Percentiles rank a stretch among this genome's conserved stretches.
phyloP scores from a whole-genome alignment of 108 stramenopile genomes.

The Nitzschia sp. region DNA sequence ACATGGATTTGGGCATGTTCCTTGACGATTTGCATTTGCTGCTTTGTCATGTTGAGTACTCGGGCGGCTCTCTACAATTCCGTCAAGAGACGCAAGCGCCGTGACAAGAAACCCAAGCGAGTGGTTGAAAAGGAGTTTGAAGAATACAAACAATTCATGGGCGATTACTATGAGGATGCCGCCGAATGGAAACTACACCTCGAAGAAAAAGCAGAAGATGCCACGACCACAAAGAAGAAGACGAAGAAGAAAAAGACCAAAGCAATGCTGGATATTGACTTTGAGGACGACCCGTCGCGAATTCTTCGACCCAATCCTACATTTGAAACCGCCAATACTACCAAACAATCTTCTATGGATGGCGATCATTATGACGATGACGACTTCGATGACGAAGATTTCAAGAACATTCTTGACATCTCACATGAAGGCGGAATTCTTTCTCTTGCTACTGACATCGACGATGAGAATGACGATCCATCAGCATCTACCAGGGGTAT shows the following conservation, averaged over 20 bases:
- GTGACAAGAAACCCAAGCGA: slow-evolving; percentile 28
- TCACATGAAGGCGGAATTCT: too few relatives aligned
- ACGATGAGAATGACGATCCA: not conserved
- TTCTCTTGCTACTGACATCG: too few relatives aligned
- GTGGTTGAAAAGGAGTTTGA: slow-evolving; percentile 45
- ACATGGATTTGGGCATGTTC: slow-evolving; percentile 31
- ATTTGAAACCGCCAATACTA: slow-evolving; percentile 23
- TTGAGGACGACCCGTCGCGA: slow-evolving; percentile 3
- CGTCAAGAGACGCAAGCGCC: slow-evolving; percentile 17
- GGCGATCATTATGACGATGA: slow-evolving; percentile 1
- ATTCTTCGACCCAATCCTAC: slow-evolving; percentile 24
- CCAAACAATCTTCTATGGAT: not conserved
- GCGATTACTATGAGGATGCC: slow-evolving; percentile 36
- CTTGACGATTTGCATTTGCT: slow-evolving; percentile 30
- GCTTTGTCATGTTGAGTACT: slow-evolving; percentile 37
- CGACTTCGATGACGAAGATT: not conserved
- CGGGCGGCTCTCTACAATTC: slow-evolving; percentile 56
- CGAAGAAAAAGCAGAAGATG: too few relatives aligned
- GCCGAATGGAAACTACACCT: slow-evolving; percentile 40
- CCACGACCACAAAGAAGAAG: not conserved
- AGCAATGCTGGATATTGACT: slow-evolving; percentile 13
- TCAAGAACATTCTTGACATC: too few relatives aligned
- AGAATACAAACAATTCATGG: slow-evolving; percentile 51
- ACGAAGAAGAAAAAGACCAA: not conserved
- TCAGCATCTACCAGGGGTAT: not conserved